Base-by-base conservation (phyloP, 2,329 filamentous ascomycete genomes). In the Pestalotiopsis sp. region DNA sequence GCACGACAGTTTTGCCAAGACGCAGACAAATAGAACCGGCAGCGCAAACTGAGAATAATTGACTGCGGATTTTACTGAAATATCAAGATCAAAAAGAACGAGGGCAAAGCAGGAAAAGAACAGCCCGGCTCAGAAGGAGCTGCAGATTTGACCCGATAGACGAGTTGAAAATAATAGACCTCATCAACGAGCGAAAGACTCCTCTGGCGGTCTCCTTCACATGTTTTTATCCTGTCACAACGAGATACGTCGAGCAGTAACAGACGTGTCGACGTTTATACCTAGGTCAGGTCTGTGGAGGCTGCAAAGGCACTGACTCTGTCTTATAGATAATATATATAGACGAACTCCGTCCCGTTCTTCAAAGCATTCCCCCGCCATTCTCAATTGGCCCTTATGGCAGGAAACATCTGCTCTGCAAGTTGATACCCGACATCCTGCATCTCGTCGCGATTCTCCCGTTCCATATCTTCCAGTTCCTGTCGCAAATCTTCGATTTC, bases 1-100 rank as follows among this genome's bases (percentile, higher is more conserved):
- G 86, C 95, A 98, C 80, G 95, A 98, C 82, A 82, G 84, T 70
- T 79, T 91, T 68, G 92, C 94, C 20, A 83, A 83, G 71, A 80
- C 84, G 74, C 80, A 84, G 74, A 73, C 72, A 31, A 78, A 79
- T 58, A 72, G 74, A 45, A 75, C 77, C 62, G 74, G 75, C 52
- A 73, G 72, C 20, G 70, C 73, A 41, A 59, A 66, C 20, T 64
- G 31, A 38, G 11, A 27, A 13, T 4, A 4, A 13, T n/a, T 59
- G n/a, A 9, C 14, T 11, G 25, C 23, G 31, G 17, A 27, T 13
- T 27, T 3, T 25, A 59, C 5, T 13, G 57, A 23, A 59, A 27
- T 23, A n/a, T 12, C n/a, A 59, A 64, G 20, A 20, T 41, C n/a
- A 38, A 49, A 49, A 52, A 27, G 36, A 20, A 6, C 9, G 17